phyloP scores from a whole-genome alignment of 1,284 basidiomycete species.

The Boletellus sp. region DNA sequence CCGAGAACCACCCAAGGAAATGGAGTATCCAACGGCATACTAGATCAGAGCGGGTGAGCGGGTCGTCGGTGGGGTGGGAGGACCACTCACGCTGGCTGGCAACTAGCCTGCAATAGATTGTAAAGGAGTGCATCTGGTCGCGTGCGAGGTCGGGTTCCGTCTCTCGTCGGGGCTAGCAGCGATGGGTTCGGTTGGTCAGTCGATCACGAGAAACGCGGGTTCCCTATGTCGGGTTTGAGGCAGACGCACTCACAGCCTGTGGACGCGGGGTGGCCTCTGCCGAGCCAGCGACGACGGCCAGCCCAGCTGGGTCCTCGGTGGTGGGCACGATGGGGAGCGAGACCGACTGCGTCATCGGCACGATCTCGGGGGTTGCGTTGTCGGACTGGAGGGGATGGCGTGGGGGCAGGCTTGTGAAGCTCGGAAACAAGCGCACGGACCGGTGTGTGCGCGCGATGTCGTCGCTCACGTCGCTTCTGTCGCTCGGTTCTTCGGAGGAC shows the following conservation, averaged over 20 bases:
- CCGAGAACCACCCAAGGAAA: conserved; percentile 23
- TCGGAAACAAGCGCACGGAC: background rate
- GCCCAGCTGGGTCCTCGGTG: conserved; percentile 6
- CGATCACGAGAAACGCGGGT: conserved; percentile 8
- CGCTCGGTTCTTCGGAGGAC: conserved; percentile 30
- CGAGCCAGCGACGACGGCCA: background rate
- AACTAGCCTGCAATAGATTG: conserved; percentile 22
- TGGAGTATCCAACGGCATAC: conserved; percentile 24
- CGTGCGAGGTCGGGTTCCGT: conserved; percentile 5
- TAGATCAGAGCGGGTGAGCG: conserved; percentile 5
- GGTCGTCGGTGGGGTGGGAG: background rate
- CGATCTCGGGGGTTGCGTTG: background rate
- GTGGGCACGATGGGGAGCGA: conserved; percentile 9
- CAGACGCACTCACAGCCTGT: conserved; percentile 27
- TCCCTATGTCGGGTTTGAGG: conserved; percentile 12
- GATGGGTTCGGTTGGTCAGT: conserved; percentile 15
- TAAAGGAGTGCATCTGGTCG: conserved; percentile 11
- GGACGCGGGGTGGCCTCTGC: conserved; percentile 12
- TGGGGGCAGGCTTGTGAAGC: background rate
- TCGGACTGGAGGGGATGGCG: conserved; percentile 4
- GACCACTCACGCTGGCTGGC: conserved; percentile 24
- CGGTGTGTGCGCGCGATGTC: conserved; percentile 7
- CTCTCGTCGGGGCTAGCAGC: conserved; percentile 21
- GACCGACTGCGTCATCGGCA: conserved; percentile 13
- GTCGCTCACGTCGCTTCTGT: conserved; percentile 26